A percentile compares a stretch with the other conserved stretches of the same genome.
Evolutionary conservation across 2,329 filamentous ascomycete species (phyloP).

Genomic region (Madurella mycetomatis): DNA sequence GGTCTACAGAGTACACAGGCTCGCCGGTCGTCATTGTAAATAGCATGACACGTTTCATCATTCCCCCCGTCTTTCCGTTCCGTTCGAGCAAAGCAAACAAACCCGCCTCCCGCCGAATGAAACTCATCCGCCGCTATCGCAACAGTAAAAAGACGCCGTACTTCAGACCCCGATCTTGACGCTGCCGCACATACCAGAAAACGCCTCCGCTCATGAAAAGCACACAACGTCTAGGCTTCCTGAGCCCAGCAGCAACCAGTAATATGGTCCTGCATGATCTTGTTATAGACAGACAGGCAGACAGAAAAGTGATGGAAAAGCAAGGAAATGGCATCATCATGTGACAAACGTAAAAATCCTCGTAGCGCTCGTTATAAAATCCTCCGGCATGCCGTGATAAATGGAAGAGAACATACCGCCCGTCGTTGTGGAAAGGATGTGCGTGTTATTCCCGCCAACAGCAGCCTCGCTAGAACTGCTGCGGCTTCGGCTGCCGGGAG

Average conservation of each 20-base stretch:
- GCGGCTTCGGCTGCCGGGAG: slow-evolving; percentile 29
- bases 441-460: neutral
- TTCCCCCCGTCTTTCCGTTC: too few species aligned
- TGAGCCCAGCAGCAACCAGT: neutral
- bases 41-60: too few species aligned
- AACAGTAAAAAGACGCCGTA: slow-evolving; percentile 1
- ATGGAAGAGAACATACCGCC: neutral
- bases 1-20: too few species aligned
- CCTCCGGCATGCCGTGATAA: neutral
- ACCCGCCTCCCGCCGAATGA: neutral
- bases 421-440: neutral
- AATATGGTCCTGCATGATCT: slow-evolving; percentile 8
- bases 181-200: neutral
- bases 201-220: neutral
- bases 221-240: neutral
- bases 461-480: neutral
- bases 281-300: slow-evolving; percentile 6
- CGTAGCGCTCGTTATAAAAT: neutral
- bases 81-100: too few species aligned
- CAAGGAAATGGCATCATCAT: neutral
- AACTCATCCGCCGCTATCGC: neutral
- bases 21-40: too few species aligned
- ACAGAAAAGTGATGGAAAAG: neutral
- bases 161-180: neutral
- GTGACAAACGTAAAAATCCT: neutral